A percentile compares a stretch with the other conserved stretches of the same genome.
phyloP scores from a whole-genome alignment of 192 early-diverging fungal species.

The Mortierella hygrophila region DNA sequence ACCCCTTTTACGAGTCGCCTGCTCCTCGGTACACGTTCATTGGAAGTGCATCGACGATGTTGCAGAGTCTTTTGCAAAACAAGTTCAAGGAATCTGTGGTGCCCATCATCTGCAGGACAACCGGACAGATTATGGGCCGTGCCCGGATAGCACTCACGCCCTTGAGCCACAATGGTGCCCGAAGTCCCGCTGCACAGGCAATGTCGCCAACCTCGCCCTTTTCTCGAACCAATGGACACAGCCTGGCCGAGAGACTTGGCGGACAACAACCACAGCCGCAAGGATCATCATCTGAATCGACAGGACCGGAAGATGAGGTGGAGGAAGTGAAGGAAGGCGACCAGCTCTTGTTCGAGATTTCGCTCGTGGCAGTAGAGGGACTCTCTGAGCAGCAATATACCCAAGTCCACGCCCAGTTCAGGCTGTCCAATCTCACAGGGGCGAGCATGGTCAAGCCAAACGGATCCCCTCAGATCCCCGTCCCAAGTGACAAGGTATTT shows the following conservation, averaged over 20 bases:
- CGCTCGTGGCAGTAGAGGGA: slow-evolving; percentile 70
- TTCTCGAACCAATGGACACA: not conserved
- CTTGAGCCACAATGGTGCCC: slow-evolving; percentile 17
- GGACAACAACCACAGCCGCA: not conserved
- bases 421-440: slow-evolving; percentile 70
- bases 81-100: slow-evolving; percentile 58
- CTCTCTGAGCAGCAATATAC: slow-evolving; percentile 72
- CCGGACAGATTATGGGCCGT: slow-evolving; percentile 53
- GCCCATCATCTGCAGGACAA: slow-evolving; percentile 61
- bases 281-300: not conserved
- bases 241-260: not conserved
- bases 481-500: slow-evolving; percentile 63
- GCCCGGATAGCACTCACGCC: slow-evolving; percentile 60
- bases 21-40: slow-evolving; percentile 65
- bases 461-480: not conserved
- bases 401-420: slow-evolving; percentile 82
- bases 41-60: slow-evolving; percentile 59
- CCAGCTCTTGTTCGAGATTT: slow-evolving; percentile 74
- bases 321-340: slow-evolving; percentile 60
- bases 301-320: slow-evolving; percentile 13
- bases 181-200: not conserved
- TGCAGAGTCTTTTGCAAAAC: slow-evolving; percentile 57
- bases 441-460: slow-evolving; percentile 3
- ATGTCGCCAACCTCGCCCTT: not conserved
- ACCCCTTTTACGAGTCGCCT: slow-evolving; percentile 71